Percentiles rank a stretch among this genome's conserved stretches.
phyloP scores from a whole-genome alignment of 2,329 filamentous ascomycete genomes.

The Hymenoscyphus salicellus region DNA sequence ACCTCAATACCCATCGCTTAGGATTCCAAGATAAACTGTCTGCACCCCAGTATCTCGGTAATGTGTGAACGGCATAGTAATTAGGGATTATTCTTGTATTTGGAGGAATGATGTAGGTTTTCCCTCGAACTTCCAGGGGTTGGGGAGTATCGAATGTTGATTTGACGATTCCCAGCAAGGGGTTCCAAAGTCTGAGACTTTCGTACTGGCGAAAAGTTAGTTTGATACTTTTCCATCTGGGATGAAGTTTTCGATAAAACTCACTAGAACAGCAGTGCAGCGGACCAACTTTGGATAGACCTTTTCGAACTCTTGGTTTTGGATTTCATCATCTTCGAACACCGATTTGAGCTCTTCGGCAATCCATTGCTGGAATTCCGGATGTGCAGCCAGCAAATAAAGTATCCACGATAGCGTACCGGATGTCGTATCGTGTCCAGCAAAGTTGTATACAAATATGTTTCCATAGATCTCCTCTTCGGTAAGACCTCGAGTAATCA shows the following conservation, averaged over 20 bases:
- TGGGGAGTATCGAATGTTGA: too few relatives aligned
- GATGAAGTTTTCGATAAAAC: background rate
- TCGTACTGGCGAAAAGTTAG: background rate
- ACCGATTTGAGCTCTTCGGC: background rate
- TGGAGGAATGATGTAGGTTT: too few relatives aligned
- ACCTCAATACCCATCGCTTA: too few relatives aligned
- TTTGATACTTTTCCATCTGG: too few relatives aligned
- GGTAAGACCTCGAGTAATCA: background rate
- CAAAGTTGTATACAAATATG: slow-evolving; percentile 4
- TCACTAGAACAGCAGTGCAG: background rate
- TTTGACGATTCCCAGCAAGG: too few relatives aligned
- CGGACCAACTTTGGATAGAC: background rate
- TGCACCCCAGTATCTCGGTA: background rate
- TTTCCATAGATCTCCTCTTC: slow-evolving; percentile 6
- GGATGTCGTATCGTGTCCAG: background rate
- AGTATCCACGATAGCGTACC: background rate
- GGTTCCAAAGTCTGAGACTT: too few relatives aligned
- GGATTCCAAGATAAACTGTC: too few relatives aligned
- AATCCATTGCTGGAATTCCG: background rate
- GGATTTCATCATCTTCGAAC: background rate
- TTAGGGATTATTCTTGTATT: background rate
- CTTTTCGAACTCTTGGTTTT: background rate
- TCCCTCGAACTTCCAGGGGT: too few relatives aligned
- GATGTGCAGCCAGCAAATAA: background rate
- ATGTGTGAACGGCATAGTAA: background rate